Conservation (phyloP, 345 rosid genomes). For the Salix suchowensis region DNA sequence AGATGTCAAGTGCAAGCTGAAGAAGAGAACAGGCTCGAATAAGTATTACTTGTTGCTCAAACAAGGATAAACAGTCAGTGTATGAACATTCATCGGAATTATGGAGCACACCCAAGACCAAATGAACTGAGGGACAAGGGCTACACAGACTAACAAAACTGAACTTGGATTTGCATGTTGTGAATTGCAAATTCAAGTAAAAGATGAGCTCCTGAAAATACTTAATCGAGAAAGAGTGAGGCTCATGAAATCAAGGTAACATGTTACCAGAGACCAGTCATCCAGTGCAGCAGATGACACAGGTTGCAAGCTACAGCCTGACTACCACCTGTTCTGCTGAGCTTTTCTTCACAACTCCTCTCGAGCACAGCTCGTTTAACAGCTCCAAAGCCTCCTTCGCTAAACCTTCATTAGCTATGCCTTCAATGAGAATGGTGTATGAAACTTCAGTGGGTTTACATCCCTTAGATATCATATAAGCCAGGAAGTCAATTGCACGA, state of each 20-base stretch:
- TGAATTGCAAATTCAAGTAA: neutral
- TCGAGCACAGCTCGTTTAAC: conserved; percentile 55
- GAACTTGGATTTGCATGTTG: neutral
- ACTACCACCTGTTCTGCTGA: conserved; percentile 65
- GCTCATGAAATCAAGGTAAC: neutral
- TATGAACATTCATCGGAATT: neutral
- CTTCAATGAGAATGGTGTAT: conserved; percentile 77
- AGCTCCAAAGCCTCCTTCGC: conserved; percentile 73
- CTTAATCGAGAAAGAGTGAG: neutral
- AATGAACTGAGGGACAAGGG: neutral
- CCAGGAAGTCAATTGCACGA: conserved; percentile 81
- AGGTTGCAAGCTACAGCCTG: conserved; percentile 39
- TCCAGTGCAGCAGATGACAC: neutral
- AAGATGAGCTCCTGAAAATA: neutral
- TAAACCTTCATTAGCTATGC: conserved; percentile 76
- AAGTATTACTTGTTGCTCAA: neutral
- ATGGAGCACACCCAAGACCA: neutral
- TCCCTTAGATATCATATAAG: conserved; percentile 65
- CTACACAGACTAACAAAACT: neutral
- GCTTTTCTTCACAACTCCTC: conserved; percentile 63
- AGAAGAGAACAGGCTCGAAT: neutral
- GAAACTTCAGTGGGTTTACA: conserved; percentile 76
- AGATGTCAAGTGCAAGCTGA: neutral
- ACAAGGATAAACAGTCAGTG: neutral
- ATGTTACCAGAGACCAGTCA: neutral